These are phyloP conservation scores for Bolboschoenoplectus hybrid DNA, from an alignment of 202 grass and related monocot species.

Conservation along the genomic window DNA sequence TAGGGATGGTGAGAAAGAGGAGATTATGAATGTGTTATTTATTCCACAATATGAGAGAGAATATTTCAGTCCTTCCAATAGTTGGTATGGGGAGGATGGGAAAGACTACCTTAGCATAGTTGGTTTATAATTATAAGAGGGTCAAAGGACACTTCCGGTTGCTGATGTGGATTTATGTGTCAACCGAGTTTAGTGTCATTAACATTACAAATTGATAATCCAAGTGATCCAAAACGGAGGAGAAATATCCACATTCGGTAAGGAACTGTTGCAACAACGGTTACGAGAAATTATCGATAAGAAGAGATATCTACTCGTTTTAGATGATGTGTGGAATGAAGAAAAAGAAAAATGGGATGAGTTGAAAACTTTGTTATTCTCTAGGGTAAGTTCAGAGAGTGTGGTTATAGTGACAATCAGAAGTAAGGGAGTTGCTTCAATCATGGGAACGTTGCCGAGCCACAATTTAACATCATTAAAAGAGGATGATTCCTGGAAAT, in stretches of 20 bases:
- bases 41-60: background rate
- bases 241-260: background rate
- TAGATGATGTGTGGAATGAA: slow-evolving; percentile 60
- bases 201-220: background rate
- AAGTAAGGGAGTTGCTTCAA: slow-evolving; percentile 29
- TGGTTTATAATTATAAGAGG: background rate
- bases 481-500: slow-evolving; percentile 27
- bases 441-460: background rate
- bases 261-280: background rate
- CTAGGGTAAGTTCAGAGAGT: background rate
- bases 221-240: background rate
- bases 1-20: background rate
- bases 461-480: background rate
- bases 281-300: slow-evolving; percentile 32
- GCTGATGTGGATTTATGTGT: background rate
- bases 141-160: background rate
- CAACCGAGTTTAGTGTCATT: background rate
- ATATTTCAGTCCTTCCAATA: background rate
- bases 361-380: slow-evolving; percentile 20
- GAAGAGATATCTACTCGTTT: slow-evolving; percentile 41
- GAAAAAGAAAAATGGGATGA: slow-evolving; percentile 39
- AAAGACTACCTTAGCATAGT: background rate
- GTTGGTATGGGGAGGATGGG: background rate
- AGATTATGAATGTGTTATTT: background rate
- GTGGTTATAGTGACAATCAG: slow-evolving; percentile 39